These are phyloP conservation scores for Yamadazyma membranifaciens DNA, from an alignment of 1,139 yeast species.

Conservation along the genomic window DNA sequence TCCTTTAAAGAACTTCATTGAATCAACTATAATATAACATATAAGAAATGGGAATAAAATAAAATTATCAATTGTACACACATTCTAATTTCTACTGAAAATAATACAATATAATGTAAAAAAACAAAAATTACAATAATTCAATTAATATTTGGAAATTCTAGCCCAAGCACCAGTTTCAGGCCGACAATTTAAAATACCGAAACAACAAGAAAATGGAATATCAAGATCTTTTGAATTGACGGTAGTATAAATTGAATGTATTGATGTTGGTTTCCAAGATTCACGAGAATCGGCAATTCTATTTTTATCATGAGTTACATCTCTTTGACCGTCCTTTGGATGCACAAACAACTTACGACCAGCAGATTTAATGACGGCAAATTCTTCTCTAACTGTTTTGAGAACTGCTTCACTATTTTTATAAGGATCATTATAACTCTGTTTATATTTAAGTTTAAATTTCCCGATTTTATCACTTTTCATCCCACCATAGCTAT, in stretches of 20 bases:
- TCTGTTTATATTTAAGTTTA: background rate
- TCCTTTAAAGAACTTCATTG: too few species aligned
- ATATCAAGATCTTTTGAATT: slow-evolving; percentile 1
- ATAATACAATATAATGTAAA: too few species aligned
- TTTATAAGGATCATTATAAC: background rate
- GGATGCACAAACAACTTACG: background rate
- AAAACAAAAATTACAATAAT: too few species aligned
- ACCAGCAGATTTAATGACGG: background rate
- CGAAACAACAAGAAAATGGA: slow-evolving; percentile 2
- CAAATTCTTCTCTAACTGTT: background rate
- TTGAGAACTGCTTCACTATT: background rate
- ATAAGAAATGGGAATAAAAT: too few species aligned
- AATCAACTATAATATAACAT: too few species aligned
- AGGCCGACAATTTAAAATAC: slow-evolving; percentile 1
- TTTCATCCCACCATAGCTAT: too few species aligned
- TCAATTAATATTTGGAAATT: background rate
- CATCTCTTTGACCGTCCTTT: background rate
- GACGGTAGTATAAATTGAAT: background rate
- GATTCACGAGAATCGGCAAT: background rate
- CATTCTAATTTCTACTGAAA: too few species aligned
- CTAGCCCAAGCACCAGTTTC: background rate
- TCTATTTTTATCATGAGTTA: background rate
- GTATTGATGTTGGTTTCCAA: slow-evolving; percentile 1
- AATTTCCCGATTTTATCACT: background rate
- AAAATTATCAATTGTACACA: too few species aligned